A percentile compares a stretch with the other conserved stretches of the same genome.
Conservation (phyloP, 495 filamentous ascomycete species). For the Tuber umbilicatum region DNA sequence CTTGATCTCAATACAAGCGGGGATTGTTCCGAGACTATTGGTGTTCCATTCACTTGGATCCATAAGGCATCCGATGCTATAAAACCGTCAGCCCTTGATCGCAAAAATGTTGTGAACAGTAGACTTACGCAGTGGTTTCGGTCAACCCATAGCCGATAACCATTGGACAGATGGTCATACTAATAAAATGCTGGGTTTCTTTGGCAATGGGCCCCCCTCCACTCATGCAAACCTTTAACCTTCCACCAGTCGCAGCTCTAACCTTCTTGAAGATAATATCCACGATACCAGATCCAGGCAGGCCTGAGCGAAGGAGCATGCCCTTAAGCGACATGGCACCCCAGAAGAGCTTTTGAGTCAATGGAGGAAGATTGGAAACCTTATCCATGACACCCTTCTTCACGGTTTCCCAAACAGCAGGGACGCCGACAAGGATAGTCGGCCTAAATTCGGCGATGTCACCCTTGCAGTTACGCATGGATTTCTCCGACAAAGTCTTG, state of each 20-base stretch:
- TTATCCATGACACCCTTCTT: constrained; percentile 95
- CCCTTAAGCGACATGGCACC: constrained; percentile 75
- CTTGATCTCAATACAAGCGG: constrained; percentile 81
- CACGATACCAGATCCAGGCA: constrained; percentile 67
- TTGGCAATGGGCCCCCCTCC: constrained; percentile 80
- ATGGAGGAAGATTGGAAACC: constrained; percentile 63
- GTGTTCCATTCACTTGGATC: constrained; percentile 87
- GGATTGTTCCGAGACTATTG: constrained; percentile 69
- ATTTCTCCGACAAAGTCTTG: constrained; percentile 81
- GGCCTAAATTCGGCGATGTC: constrained; percentile 93
- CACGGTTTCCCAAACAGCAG: constrained; percentile 94
- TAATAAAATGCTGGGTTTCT: constrained; percentile 81
- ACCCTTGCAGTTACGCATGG: constrained; percentile 87
- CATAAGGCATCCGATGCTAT: constrained; percentile 75
- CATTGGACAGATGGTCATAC: constrained; percentile 82
- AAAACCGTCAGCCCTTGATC: constrained; percentile 19
- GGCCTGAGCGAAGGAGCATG: constrained; percentile 64
- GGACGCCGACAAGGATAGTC: constrained; percentile 86
- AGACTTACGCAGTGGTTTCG: constrained; percentile 65
- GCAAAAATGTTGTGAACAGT: neutral
- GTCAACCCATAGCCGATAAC: constrained; percentile 87
- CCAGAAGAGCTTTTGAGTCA: constrained; percentile 88
- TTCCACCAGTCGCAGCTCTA: constrained; percentile 81
- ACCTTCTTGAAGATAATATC: constrained; percentile 87
- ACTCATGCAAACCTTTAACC: constrained; percentile 73